Conservation (phyloP, 208 protist genomes). For the Jaenimonas drosophilae region DNA sequence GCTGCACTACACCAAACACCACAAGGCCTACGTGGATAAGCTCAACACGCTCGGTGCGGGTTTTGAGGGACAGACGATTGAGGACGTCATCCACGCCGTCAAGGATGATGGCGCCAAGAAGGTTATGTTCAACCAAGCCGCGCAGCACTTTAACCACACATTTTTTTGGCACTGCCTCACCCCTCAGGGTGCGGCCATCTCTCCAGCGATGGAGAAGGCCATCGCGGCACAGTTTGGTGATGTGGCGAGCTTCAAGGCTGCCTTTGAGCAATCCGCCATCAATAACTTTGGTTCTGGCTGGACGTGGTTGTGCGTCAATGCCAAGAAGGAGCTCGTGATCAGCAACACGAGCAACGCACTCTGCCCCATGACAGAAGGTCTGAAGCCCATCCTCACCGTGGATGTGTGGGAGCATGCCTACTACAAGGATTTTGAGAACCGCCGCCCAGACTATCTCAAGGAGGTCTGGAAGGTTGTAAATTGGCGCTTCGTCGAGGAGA, state of each 20-base stretch:
- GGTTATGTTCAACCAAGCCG: constrained; percentile 88
- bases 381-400: constrained; percentile 77
- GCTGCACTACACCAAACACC: constrained; percentile 91
- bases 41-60: constrained; percentile 71
- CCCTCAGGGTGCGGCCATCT: constrained; percentile 53
- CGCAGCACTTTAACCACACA: constrained; percentile 92
- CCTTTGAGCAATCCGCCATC: constrained; percentile 77
- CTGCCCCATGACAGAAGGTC: constrained; percentile 56
- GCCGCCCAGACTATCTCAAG: constrained; percentile 84
- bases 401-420: constrained; percentile 96
- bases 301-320: constrained; percentile 89
- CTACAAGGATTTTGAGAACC: constrained; percentile 92
- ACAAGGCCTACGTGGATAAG: constrained; percentile 90
- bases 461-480: constrained; percentile 83
- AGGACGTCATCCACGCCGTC: constrained; percentile 55
- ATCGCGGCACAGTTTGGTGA: constrained; percentile 78
- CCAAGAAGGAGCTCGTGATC: constrained; percentile 34
- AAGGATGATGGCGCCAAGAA: constrained; percentile 29
- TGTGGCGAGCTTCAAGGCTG: constrained; percentile 90
- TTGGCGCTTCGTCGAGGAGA: constrained; percentile 75
- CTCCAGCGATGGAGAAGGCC: constrained; percentile 40
- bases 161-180: constrained; percentile 90
- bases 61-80: constrained; percentile 75
- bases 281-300: constrained; percentile 93
- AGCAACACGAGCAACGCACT: constrained; percentile 72